Conservation (phyloP, 345 rosid genomes). For the Rhodamnia argentea region DNA sequence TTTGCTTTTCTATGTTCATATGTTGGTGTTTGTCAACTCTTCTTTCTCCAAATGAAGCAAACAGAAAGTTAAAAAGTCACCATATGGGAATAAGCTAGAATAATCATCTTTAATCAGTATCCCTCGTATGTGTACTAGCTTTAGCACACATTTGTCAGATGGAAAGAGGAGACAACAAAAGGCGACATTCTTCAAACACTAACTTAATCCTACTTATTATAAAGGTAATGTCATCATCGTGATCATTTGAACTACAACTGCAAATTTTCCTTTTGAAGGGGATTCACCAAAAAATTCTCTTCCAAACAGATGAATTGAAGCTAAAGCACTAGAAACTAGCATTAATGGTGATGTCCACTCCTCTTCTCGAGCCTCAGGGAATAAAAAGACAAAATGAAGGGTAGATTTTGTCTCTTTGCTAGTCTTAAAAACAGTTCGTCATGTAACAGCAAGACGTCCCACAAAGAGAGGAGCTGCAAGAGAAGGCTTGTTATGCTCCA, state of each 20-base stretch:
- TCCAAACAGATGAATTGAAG: not conserved
- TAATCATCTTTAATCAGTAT: not conserved
- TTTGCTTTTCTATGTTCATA: not conserved
- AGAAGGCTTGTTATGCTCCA: conserved; percentile 17
- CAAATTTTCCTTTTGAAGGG: not conserved
- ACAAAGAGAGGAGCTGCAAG: conserved; percentile 6
- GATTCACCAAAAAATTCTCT: not conserved
- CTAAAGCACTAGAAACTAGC: not conserved
- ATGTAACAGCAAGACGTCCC: conserved; percentile 19
- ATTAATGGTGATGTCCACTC: not conserved
- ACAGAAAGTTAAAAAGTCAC: not conserved
- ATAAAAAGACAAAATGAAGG: not conserved
- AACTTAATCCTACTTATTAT: not conserved
- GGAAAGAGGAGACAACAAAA: not conserved
- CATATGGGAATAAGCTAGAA: not conserved
- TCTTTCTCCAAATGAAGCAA: not conserved
- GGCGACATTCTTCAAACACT: not conserved
- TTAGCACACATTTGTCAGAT: not conserved
- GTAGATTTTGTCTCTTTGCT: not conserved
- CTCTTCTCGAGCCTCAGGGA: not conserved
- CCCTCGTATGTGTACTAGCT: not conserved
- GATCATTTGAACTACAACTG: not conserved
- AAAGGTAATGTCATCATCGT: not conserved
- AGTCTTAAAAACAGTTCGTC: not conserved
- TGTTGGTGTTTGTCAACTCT: not conserved